Conservation (phyloP, 2,329 filamentous ascomycete genomes). For the Sporothrix phasma region DNA sequence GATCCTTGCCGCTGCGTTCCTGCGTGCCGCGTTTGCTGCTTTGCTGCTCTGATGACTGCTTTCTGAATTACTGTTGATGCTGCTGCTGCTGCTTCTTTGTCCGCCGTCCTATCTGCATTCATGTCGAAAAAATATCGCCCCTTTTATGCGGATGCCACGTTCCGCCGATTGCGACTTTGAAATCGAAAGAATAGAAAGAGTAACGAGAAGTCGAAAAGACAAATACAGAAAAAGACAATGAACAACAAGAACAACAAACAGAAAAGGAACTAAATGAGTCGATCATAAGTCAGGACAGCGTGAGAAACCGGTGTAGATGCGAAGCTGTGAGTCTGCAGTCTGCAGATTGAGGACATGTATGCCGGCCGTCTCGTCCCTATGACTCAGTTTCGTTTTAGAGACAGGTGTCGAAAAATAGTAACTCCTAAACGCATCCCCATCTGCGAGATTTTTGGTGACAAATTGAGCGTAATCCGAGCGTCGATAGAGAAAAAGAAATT, state of each 20-base stretch:
- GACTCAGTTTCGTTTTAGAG: background rate
- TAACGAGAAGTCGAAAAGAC: background rate
- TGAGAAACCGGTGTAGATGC: conserved; percentile 1
- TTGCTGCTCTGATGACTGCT: background rate
- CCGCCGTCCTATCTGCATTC: conserved; percentile 19
- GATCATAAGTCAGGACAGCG: background rate
- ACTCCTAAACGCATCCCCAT: conserved; percentile 12
- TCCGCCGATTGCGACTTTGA: conserved; percentile 10
- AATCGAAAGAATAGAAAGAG: conserved; percentile 4
- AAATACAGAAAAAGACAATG: background rate
- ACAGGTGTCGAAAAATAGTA: conserved; percentile 8
- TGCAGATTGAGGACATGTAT: background rate
- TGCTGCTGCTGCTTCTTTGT: conserved; percentile 13
- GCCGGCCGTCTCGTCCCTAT: background rate
- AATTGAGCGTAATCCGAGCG: background rate
- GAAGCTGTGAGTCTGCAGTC: background rate
- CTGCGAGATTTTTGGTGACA: conserved; percentile 7
- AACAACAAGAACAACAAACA: background rate
- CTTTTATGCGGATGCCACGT: conserved; percentile 9
- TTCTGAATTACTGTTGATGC: conserved; percentile 16
- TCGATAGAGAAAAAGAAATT: conserved; percentile 5
- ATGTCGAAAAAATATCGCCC: conserved; percentile 13
- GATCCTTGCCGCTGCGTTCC: conserved; percentile 4
- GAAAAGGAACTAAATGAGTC: conserved; percentile 7
- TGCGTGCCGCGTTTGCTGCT: background rate